These are phyloP conservation scores for Pseudocercospora musae DNA, from an alignment of 2,329 filamentous ascomycete genomes.

Conservation along the genomic window DNA sequence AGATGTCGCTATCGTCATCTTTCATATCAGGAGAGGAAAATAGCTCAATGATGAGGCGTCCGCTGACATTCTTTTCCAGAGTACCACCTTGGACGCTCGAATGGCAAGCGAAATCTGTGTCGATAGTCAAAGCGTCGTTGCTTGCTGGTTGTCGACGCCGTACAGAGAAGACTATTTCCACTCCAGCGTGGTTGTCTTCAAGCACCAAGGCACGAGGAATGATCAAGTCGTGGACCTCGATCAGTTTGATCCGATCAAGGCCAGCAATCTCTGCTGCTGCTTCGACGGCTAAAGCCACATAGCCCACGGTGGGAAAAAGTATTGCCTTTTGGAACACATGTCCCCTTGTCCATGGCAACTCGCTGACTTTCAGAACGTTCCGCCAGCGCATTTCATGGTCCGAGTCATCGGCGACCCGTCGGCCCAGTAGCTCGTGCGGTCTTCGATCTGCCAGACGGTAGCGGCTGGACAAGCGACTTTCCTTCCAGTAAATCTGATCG, in stretches of 20 bases:
- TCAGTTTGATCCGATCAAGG: conserved; percentile 13
- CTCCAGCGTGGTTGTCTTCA: conserved; percentile 17
- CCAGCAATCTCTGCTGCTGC: conserved; percentile 19
- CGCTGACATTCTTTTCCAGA: conserved; percentile 18
- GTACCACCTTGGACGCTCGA: conserved; percentile 12
- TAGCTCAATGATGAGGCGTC: conserved; percentile 17
- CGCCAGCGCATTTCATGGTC: conserved; percentile 19
- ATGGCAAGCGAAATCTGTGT: conserved; percentile 16
- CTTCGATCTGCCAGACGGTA: conserved; percentile 11
- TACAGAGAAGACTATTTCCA: conserved; percentile 29
- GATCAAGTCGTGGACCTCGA: conserved; percentile 18
- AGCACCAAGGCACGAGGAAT: conserved; percentile 20
- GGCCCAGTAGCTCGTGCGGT: conserved; percentile 18
- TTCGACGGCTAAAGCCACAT: conserved; percentile 24
- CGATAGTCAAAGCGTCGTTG: conserved; percentile 37
- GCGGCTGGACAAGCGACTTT: conserved; percentile 13
- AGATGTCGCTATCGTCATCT: not conserved
- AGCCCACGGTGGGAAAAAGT: conserved; percentile 35
- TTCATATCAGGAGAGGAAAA: conserved; percentile 3
- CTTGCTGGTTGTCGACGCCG: conserved; percentile 18
- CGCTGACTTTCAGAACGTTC: conserved; percentile 17
- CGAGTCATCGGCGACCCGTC: conserved; percentile 15
- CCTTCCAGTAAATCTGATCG: conserved; percentile 16
- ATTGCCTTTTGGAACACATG: conserved; percentile 34
- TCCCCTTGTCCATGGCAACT: conserved; percentile 35